phyloP scores from a whole-genome alignment of 768 basidiomycete genomes.

The Melanogaster broomeanus region DNA sequence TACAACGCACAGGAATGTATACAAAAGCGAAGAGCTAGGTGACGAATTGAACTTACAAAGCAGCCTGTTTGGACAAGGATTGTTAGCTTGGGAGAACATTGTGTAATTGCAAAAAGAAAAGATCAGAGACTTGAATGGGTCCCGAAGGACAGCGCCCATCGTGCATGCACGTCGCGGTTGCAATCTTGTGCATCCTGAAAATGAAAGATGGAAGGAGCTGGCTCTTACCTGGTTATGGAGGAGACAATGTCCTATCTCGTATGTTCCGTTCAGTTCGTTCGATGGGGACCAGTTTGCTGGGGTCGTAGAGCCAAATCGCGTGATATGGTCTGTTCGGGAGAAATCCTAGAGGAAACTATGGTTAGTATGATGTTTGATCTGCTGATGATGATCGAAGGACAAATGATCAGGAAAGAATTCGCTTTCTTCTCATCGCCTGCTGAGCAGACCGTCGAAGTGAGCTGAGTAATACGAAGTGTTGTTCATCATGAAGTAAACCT shows the following conservation, averaged over 20 bases:
- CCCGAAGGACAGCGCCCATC: slow-evolving; percentile 65
- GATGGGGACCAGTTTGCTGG: too few species aligned
- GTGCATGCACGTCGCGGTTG: slow-evolving; percentile 62
- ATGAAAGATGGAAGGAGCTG: too few species aligned
- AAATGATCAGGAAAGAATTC: slow-evolving; percentile 40
- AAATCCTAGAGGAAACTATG: not conserved
- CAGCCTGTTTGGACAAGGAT: slow-evolving; percentile 2
- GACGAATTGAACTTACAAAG: not conserved
- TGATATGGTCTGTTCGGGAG: too few species aligned
- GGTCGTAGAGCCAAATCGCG: too few species aligned
- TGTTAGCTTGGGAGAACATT: slow-evolving; percentile 15
- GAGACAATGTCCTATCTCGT: too few species aligned
- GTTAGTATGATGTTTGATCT: slow-evolving; percentile 12
- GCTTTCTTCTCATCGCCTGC: slow-evolving; percentile 55
- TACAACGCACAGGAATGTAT: too few species aligned
- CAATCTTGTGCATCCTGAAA: slow-evolving; percentile 49
- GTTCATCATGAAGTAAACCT: slow-evolving; percentile 27
- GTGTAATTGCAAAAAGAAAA: slow-evolving; percentile 2
- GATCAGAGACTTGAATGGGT: slow-evolving; percentile 85
- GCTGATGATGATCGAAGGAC: not conserved
- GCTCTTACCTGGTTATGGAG: too few species aligned
- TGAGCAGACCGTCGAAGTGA: slow-evolving; percentile 60
- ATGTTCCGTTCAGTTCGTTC: too few species aligned
- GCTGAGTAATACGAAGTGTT: slow-evolving; percentile 52
- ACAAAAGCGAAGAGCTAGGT: too few species aligned